phyloP scores from a whole-genome alignment of 352 stramenopile species.

The Vaucheria bursata region DNA sequence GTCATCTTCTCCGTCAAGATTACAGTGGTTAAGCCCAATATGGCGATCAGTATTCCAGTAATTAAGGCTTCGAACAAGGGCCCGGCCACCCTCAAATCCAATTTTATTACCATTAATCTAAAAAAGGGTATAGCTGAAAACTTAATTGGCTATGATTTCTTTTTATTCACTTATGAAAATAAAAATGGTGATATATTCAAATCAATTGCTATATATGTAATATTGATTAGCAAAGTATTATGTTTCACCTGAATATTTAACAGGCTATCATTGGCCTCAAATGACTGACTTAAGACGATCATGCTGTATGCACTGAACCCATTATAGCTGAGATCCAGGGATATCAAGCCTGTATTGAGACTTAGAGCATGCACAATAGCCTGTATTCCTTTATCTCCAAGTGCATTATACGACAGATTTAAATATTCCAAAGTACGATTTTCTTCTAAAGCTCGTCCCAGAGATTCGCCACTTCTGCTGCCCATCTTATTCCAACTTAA shows the following conservation, averaged over 20 bases:
- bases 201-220: neutral
- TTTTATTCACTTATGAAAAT: too few species aligned
- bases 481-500: slow-evolving; percentile 33
- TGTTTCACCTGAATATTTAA: slow-evolving; percentile 19
- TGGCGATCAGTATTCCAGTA: slow-evolving; percentile 36
- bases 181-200: too few species aligned
- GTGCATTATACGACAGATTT: slow-evolving; percentile 50
- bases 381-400: slow-evolving; percentile 46
- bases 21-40: slow-evolving; percentile 33
- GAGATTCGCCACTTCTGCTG: slow-evolving; percentile 24
- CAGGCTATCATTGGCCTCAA: slow-evolving; percentile 48
- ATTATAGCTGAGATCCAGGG: slow-evolving; percentile 54
- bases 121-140: neutral
- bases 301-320: slow-evolving; percentile 42
- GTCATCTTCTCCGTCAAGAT: too few species aligned
- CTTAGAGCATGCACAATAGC: slow-evolving; percentile 9
- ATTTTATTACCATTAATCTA: slow-evolving; percentile 46
- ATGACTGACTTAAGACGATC: slow-evolving; percentile 46
- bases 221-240: neutral
- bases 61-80: slow-evolving; percentile 40
- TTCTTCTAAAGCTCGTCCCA: slow-evolving; percentile 31
- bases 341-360: slow-evolving; percentile 40
- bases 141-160: too few species aligned
- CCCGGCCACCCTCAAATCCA: slow-evolving; percentile 43
- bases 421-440: slow-evolving; percentile 50